Percentiles rank a stretch among this genome's conserved stretches.
phyloP scores from a whole-genome alignment of 257 asterid genomes.

The Solanum piurae region DNA sequence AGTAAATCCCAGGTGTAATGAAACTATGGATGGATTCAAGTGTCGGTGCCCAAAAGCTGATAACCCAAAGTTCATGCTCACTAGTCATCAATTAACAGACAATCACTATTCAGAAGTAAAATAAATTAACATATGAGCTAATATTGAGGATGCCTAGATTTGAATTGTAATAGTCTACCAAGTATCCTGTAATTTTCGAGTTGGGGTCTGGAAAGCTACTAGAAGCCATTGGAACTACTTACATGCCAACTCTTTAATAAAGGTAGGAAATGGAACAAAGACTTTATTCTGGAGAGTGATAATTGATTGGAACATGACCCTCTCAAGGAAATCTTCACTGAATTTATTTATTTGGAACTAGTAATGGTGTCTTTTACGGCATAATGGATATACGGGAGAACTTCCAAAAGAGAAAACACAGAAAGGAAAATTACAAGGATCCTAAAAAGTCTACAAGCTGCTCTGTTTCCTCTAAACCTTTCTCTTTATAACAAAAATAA shows the following conservation, averaged over 20 bases:
- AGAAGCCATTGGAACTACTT: background rate
- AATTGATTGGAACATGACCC: background rate
- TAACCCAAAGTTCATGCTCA: background rate
- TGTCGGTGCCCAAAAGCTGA: background rate
- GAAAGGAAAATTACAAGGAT: background rate
- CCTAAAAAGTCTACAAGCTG: background rate
- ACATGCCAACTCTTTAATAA: background rate
- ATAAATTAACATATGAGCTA: background rate
- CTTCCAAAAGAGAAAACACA: background rate
- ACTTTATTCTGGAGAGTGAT: background rate
- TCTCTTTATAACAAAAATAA: background rate
- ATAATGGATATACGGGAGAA: background rate
- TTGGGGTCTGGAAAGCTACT: background rate
- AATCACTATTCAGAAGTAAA: background rate
- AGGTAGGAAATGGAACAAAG: background rate
- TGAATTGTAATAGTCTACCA: background rate
- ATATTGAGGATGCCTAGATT: background rate
- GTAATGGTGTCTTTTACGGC: background rate
- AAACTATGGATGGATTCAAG: background rate
- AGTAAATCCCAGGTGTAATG: background rate
- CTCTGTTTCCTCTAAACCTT: background rate
- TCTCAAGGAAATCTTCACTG: background rate
- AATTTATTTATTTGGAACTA: background rate
- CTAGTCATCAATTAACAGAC: background rate
- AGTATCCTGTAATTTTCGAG: background rate